Percentiles rank a stretch among this genome's conserved stretches.
phyloP scores from a whole-genome alignment of 768 basidiomycete genomes.

The Tricholoma terreum region DNA sequence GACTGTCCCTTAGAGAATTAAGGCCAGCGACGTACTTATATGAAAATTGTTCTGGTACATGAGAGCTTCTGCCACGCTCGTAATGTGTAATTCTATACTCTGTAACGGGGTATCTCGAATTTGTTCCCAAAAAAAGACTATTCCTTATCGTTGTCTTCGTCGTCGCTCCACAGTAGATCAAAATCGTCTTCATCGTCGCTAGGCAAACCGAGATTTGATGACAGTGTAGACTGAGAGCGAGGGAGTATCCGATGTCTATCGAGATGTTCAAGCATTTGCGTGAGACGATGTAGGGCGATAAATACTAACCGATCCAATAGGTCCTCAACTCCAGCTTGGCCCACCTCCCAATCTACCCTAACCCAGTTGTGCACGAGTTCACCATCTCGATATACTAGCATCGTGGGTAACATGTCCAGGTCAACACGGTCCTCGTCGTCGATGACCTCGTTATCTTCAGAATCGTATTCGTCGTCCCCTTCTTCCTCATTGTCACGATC shows the following conservation, averaged over 20 bases:
- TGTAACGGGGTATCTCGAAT: not conserved
- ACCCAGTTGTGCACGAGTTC: conserved; percentile 90
- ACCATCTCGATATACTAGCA: conserved; percentile 76
- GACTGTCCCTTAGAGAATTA: not conserved
- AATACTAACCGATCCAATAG: conserved; percentile 55
- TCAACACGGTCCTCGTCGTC: conserved; percentile 65
- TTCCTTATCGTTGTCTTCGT: conserved; percentile 31
- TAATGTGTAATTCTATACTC: not conserved
- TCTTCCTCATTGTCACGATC: conserved; percentile 33
- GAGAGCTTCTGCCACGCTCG: not conserved
- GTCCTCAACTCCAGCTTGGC: conserved; percentile 63
- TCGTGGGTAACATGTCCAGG: conserved; percentile 74
- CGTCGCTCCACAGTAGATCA: conserved; percentile 52
- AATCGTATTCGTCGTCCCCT: conserved; percentile 26
- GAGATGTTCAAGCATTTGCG: not conserved
- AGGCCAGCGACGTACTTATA: not conserved
- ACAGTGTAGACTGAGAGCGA: conserved; percentile 25
- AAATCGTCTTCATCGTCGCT: conserved; percentile 53
- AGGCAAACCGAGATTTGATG: conserved; percentile 46
- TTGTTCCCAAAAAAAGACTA: not conserved
- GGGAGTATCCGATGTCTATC: conserved; percentile 41
- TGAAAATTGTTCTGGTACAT: not conserved
- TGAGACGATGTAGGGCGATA: not conserved
- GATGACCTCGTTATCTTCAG: conserved; percentile 41
- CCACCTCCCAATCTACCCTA: conserved; percentile 84